Evolutionary conservation across 768 basidiomycete genomes (phyloP).

Genomic region (Mycena metata): DNA sequence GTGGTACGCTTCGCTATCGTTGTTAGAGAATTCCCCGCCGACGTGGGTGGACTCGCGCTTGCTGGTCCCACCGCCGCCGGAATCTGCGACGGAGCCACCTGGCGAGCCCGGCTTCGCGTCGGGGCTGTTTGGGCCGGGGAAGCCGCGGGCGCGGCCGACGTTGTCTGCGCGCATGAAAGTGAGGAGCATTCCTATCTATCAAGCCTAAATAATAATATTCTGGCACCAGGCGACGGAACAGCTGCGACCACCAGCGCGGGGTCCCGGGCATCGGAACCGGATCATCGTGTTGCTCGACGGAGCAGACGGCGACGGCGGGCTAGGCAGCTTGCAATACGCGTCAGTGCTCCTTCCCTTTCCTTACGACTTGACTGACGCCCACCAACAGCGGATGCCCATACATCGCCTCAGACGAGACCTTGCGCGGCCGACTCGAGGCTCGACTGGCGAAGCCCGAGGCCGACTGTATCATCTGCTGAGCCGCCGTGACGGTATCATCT

Average conservation of each 20-base stretch:
- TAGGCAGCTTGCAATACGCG: conserved; percentile 54
- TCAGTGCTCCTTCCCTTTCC: conserved; percentile 41
- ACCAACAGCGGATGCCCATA: conserved; percentile 48
- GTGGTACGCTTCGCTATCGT: conserved; percentile 51
- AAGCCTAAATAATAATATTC: too few relatives aligned
- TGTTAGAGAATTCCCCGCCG: conserved; percentile 58
- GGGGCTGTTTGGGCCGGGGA: conserved; percentile 18
- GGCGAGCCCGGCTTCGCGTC: conserved; percentile 3
- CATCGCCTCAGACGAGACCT: conserved; percentile 46
- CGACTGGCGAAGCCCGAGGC: conserved; percentile 43
- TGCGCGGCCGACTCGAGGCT: conserved; percentile 48
- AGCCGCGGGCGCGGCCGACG: conserved; percentile 36
- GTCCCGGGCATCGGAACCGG: conserved; percentile 30
- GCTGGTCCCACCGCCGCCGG: conserved; percentile 48
- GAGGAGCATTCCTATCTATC: too few relatives aligned
- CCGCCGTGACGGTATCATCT: conserved; percentile 45
- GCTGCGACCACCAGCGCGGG: conserved; percentile 10
- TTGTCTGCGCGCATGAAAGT: conserved; percentile 46
- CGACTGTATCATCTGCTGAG: conserved; percentile 47
- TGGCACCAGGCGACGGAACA: conserved; percentile 8
- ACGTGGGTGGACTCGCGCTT: conserved; percentile 58
- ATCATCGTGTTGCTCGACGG: conserved; percentile 48
- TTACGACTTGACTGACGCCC: not conserved
- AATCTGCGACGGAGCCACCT: conserved; percentile 10
- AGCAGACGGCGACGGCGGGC: conserved; percentile 34